Evolutionary conservation across 2,329 filamentous ascomycete genomes (phyloP), one percentile per base, ranked within the genome.

Genomic region (Huntiella moniliformis): DNA sequence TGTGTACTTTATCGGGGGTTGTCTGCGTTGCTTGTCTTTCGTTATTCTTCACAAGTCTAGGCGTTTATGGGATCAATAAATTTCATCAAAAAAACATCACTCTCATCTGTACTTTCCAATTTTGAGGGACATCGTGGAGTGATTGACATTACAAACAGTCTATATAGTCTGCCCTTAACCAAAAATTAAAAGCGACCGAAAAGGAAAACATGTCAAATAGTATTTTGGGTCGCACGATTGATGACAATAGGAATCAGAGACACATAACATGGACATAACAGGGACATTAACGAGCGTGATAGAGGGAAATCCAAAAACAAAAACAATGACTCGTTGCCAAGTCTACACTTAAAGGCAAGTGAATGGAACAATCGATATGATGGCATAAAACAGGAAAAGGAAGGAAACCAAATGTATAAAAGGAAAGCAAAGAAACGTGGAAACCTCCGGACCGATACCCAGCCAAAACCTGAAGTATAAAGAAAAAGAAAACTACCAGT

Each of bases 261-360:
- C 12, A 40, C 38, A 38, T 36, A 28, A 37, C 18, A 38, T 18
- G 18, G 39, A 13, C 17, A 41, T 41, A 13, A 41, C 39, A 42
- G 31, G 28, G 31, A 31, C 31, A 16, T 42, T 31, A 39, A 37
- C 45, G 41, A 36, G 16, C 31, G 31, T 42, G 36, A 39, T 38
- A 49, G 41, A 36, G 32, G 15, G 44, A 46, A 44, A 45, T 16
- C 34, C n/a, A 22, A 38, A 34, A 33, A 39, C 31, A 13, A 38
- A 38, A 28, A 42, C 17, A 17, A 42, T 6, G 28, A 32, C 22
- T 28, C 22, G 22, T 28, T 28, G 22, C 22, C 22, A 28, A 28
- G 22, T 28, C 22, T 28, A 28, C 22, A 28, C 22, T 28, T 28
- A 8, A 28, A 31, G 4, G 38, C 28, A 47, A 17, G 33, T 33